Base-by-base conservation (phyloP, 208 protist species). In the Wallacemonas sp. region DNA sequence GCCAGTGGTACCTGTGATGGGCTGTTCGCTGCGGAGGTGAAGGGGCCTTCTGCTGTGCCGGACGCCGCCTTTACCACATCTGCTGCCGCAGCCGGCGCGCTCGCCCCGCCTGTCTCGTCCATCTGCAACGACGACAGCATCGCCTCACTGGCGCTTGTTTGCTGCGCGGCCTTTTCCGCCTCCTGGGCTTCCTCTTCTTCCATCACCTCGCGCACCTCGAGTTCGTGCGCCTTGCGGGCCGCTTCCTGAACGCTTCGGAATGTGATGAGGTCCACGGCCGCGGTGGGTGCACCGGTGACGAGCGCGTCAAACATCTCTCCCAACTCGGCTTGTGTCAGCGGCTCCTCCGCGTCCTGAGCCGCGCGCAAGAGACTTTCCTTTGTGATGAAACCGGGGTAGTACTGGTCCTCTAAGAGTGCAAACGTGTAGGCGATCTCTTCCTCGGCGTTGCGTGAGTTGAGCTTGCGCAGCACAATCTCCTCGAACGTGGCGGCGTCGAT, bases 271-370 rank as follows among this genome's bases (percentile, higher is more conserved):
- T 95, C 89, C 5, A 95, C 72, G 47, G 86, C 81, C 3, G 83
- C 70, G 19, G 80, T 84, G 23, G 85, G 73, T 26, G 79, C 76
- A 11, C 89, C 89, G 0, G 89, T 95, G 32, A 95, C 89, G 14
- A 92, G 46, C 9, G 76, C 71, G 68, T 95, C 82, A 68, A 95
- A 95, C 89, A 95, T 95, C 44, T 95, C 89, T 49, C 70, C 57
- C 30, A 93, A 64, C 58, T 93, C 89, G 23, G 79, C 82, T 32
- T 95, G 84, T 17, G 89, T 92, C 39, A 95, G 61, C 21, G 76
- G 78, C 61, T 95, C 86, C 2, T 80, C 84, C 6, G 83, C 78
- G 33, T 89, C 82, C 2, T 55, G 69, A 3, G 89, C 84, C 11
- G 76, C 73, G 0, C 63, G 49, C 46, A 78, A 74, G 3, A 95